These are phyloP conservation scores for Solanum sitiens DNA, from an alignment of 257 asterid species.

Conservation along the genomic window DNA sequence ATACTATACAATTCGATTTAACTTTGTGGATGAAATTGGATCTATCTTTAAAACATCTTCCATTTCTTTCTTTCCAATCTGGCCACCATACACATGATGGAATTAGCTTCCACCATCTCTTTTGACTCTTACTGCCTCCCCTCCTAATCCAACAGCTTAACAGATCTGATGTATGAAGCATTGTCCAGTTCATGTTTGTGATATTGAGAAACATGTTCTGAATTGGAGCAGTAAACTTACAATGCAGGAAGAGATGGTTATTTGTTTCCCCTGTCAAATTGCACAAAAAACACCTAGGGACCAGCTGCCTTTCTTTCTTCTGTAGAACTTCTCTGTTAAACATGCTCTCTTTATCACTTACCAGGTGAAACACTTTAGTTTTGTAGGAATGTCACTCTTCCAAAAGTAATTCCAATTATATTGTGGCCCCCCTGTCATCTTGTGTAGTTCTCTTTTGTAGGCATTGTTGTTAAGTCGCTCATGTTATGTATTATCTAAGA, in stretches of 20 bases:
- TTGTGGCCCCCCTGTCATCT: neutral
- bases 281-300: neutral
- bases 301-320: neutral
- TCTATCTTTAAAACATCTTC: neutral
- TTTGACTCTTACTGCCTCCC: neutral
- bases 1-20: neutral
- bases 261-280: neutral
- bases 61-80: neutral
- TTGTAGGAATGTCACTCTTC: neutral
- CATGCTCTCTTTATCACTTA: neutral
- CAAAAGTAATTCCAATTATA: neutral
- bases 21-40: neutral
- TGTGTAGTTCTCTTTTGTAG: neutral
- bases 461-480: neutral
- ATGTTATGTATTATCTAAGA: neutral
- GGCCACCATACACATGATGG: neutral
- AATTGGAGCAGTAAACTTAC: neutral
- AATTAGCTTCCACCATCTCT: neutral
- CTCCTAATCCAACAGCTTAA: neutral
- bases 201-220: neutral
- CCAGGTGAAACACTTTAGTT: neutral
- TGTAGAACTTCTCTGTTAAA: neutral
- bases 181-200: neutral
- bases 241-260: neutral
- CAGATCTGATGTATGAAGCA: neutral